Evolutionary conservation across 2,329 filamentous ascomycete genomes (phyloP), one percentile per base, ranked within the genome.

Genomic region (Penicillium sp.): DNA sequence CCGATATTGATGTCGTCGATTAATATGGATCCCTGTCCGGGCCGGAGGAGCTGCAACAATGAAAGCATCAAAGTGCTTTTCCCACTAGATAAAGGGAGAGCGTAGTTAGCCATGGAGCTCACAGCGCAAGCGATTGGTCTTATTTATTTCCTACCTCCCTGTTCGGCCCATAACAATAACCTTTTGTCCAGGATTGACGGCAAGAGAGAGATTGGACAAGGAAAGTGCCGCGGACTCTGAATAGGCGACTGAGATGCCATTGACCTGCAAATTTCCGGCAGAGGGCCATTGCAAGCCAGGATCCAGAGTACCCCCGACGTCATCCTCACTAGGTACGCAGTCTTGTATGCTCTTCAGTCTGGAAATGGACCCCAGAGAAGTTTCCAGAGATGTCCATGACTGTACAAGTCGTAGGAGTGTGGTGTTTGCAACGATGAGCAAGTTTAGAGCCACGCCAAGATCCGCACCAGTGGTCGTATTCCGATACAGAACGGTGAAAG

Each of bases 381-480:
- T 56, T 19, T 56, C 48, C 23, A 57, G 41, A 19, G 54, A 39
- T 11, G 41, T 57, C 47, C 34, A 52, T 16, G 31, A 25, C 31
- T 48, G 31, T 15, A 52, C 21, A 21, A 57, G 39, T 8, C 34
- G 23, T 38, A 57, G 34, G 19, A 51, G 48, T 9, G 48, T 57
- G 21, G 47, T 47, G 36, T 52, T 57, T 38, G 54, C 31, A n/a
- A 49, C 47, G 15, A 57, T 52, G 11, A 52, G 51, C 54, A 52
- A 45, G 19, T 57, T 52, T 13, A 51, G 25, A 34, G 54, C 47
- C 31, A 57, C 21, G 1, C 54, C 40, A 52, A 52, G 33, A 11
- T 52, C 43, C 13, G 51, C 25, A 43, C 40, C 41, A 9, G 31
- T 45, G 4, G 48, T 49, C 11, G 40, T 57, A 33, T 43, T 49